Evolutionary conservation across 495 filamentous ascomycete species (phyloP).

Genomic region (Lindgomyces ingoldianus): DNA sequence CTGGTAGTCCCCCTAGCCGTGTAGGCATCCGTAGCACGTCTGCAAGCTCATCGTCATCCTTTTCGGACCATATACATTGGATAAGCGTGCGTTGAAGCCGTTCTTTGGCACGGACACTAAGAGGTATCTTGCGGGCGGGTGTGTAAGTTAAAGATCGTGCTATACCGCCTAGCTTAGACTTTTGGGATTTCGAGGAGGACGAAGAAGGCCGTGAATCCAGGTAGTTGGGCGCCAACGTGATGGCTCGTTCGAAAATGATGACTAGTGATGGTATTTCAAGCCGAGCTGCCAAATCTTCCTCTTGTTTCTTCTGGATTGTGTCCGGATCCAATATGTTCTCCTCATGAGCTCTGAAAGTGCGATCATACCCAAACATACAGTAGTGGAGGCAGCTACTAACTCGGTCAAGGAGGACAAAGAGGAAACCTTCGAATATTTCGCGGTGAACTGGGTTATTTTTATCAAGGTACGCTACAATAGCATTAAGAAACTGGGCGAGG

Average conservation of each 20-base stretch:
- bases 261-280: slow-evolving; percentile 40
- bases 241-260: slow-evolving; percentile 37
- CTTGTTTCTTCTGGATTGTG: background rate
- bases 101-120: slow-evolving; percentile 38
- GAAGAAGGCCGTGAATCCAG: slow-evolving; percentile 26
- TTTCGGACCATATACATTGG: slow-evolving; percentile 39
- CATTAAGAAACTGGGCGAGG: slow-evolving; percentile 24
- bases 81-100: slow-evolving; percentile 45
- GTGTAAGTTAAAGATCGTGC: background rate
- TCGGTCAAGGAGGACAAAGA: slow-evolving; percentile 38
- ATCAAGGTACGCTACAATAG: slow-evolving; percentile 23
- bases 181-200: slow-evolving; percentile 3
- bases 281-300: slow-evolving; percentile 20
- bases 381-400: slow-evolving; percentile 38
- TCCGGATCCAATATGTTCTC: background rate
- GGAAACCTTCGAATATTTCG: slow-evolving; percentile 44
- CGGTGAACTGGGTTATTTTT: slow-evolving; percentile 27
- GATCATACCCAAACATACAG: slow-evolving; percentile 35
- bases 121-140: slow-evolving; percentile 19
- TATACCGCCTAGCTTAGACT: background rate
- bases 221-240: slow-evolving; percentile 39
- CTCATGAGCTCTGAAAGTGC: background rate
- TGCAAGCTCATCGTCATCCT: slow-evolving; percentile 34
- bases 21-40: slow-evolving; percentile 43
- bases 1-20: slow-evolving; percentile 13